phyloP scores from a whole-genome alignment of 2,329 filamentous ascomycete genomes.

The Epichloe aotearoae region DNA sequence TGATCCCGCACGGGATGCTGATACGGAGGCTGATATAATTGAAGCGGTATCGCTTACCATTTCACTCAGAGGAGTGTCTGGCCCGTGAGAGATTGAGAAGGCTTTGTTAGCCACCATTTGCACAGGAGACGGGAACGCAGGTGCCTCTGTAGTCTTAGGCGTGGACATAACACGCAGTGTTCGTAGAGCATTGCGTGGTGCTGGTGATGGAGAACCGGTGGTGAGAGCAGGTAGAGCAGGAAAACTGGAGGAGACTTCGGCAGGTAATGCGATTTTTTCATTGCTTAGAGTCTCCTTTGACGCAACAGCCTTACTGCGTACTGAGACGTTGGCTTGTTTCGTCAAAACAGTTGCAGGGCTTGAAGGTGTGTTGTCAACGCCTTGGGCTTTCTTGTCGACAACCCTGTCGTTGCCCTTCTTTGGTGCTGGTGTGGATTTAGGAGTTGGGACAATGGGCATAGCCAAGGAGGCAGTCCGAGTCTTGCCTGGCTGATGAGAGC shows the following conservation, averaged over 20 bases:
- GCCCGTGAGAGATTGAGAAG: constrained; percentile 31
- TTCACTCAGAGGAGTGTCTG: constrained; percentile 64
- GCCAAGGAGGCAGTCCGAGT: constrained; percentile 18
- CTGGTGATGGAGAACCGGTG: constrained; percentile 33
- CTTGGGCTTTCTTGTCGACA: constrained; percentile 12
- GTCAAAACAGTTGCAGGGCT: not conserved
- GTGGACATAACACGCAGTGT: constrained; percentile 49
- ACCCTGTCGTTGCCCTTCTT: constrained; percentile 20
- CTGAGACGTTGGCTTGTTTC: not conserved
- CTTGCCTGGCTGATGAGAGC: constrained; percentile 29
- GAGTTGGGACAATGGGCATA: constrained; percentile 21
- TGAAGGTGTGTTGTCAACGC: not conserved
- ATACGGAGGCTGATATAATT: constrained; percentile 57
- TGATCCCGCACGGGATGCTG: constrained; percentile 54
- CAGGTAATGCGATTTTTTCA: constrained; percentile 3
- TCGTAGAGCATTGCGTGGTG: constrained; percentile 42
- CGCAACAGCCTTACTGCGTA: not conserved
- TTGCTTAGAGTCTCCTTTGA: constrained; percentile 1
- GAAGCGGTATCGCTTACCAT: constrained; percentile 66
- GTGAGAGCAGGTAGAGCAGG: constrained; percentile 36
- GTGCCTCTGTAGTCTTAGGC: constrained; percentile 44
- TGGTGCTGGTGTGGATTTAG: constrained; percentile 20
- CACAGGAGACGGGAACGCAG: constrained; percentile 25
- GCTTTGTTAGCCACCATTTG: constrained; percentile 17
- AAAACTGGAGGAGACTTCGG: constrained; percentile 26